Evolutionary conservation across 257 asterid species (phyloP), one percentile per base, ranked within the genome.

Genomic region (Osmanthus fragrans): DNA sequence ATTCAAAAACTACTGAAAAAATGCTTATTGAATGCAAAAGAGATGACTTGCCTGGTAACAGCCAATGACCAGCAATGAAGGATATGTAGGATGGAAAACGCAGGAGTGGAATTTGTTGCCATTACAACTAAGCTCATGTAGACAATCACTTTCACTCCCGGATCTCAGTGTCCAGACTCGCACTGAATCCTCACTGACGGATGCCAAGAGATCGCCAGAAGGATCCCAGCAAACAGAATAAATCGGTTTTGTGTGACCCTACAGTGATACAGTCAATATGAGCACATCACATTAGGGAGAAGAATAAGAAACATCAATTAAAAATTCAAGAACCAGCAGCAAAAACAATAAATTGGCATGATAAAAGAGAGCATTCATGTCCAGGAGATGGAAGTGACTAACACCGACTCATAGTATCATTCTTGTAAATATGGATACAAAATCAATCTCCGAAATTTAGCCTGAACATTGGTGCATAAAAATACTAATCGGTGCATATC

Each of bases 21-120:
- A 16, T 27, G 21, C 11, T n/a, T 8, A 54, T 32, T 34, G 16
- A 23, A 21, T 27, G 60, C 29, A 30, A 15, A 56, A 71, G 51
- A 70, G 25, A 33, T 19, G 16, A 82, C 89, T 89, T 90, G 88
- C 99, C 99, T 93, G 97, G 78, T 93, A 93, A 83, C 99, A 95
- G 51, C 98, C 99, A 11, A 96, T 90, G 66, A 96, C 93, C 13
- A 96, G 88, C 88, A 93, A 80, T 5, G 99, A 89, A 6, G 97
- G 80, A 82, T 87, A 90, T 0, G 96, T 80, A 12, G 98, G 99
- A 82, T 96, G 99, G 88, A 96, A 96, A 51, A 88, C 99, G 25
- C 97, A 93, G 4, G 99, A 96, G 74, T 90, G 85, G 83, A 96
- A 93, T 66, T 89, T 89, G 89, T 90, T 93, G 72, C 98, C 99